These are phyloP conservation scores for Pseudopyrenochaeta lycopersici DNA, from an alignment of 2,329 filamentous ascomycete genomes.

Conservation along the genomic window DNA sequence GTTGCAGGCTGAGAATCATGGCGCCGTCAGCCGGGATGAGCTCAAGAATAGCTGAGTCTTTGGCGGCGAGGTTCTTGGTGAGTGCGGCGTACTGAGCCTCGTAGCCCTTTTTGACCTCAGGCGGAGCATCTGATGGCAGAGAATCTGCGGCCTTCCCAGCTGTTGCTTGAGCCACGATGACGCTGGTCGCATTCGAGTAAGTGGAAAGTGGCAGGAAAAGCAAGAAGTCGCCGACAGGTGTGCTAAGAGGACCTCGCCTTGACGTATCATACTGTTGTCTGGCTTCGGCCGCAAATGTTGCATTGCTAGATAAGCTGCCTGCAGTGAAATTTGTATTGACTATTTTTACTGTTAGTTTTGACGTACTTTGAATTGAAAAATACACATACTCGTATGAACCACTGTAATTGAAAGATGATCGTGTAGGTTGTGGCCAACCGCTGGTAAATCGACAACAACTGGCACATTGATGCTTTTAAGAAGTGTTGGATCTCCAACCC, in stretches of 20 bases:
- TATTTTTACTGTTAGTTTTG: too few relatives aligned
- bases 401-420: slow-evolving; percentile 24
- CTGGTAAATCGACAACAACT: slow-evolving; percentile 32
- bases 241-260: slow-evolving; percentile 11
- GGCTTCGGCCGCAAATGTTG: too few relatives aligned
- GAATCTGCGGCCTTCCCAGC: slow-evolving; percentile 23
- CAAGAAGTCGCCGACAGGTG: slow-evolving; percentile 31
- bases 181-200: slow-evolving; percentile 23
- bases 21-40: slow-evolving; percentile 31
- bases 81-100: slow-evolving; percentile 12
- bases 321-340: too few relatives aligned
- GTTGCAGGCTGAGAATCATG: slow-evolving; percentile 26
- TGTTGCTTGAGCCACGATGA: slow-evolving; percentile 23
- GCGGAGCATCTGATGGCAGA: not conserved
- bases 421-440: slow-evolving; percentile 35
- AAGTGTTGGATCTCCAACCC: slow-evolving; percentile 32
- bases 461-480: slow-evolving; percentile 28
- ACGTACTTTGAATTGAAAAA: too few relatives aligned
- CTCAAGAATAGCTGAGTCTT: slow-evolving; percentile 28
- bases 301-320: too few relatives aligned
- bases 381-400: slow-evolving; percentile 1
- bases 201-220: slow-evolving; percentile 29
- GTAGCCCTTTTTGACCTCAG: too few relatives aligned
- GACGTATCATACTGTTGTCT: too few relatives aligned
- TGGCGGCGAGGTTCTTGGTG: slow-evolving; percentile 23